Base-by-base conservation (phyloP, 1,284 basidiomycete genomes). In the Irpex rosettiformis region DNA sequence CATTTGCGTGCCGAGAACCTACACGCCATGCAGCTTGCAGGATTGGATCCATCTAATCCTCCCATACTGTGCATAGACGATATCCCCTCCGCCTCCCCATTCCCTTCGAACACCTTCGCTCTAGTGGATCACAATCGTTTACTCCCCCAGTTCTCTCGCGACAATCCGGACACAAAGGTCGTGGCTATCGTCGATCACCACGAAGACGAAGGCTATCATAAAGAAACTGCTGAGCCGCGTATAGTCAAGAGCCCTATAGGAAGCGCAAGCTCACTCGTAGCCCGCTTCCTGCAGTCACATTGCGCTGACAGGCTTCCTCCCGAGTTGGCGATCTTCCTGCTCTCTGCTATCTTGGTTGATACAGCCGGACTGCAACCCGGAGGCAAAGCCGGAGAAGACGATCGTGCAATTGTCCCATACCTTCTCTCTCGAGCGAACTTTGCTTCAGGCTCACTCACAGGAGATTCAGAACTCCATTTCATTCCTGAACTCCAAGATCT, bases 131-230 rank as follows among this genome's bases (percentile, higher is more conserved):
- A 98, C 72, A 97, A 97, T 68, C 77, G 78, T 8, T 79, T 96
- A 13, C 75, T 79, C n/a, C 68, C 81, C 0, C 67, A 69, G 3
- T 90, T 89, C 68, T 67, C 74, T 1, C 57, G 64, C 6, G 69
- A 73, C 27, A 73, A 78, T 45, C 71, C 78, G 4, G 69, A 72
- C 24, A 72, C 76, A 1, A 72, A 73, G 7, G 93, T 98, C 3
- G 77, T 84, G 1, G 86, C 89, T 2, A 79, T 98, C 55, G 75
- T 99, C n/a, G 96, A 99, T 71, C 96, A 99, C 70, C 96, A 99
- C 71, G 86, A 83, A 45, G 95, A 98, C 73, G 95, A 96, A 65
- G 80, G 81, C 0, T 74, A 80, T 2, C 84, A 96, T 70, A 69
- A 69, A 4, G 79, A 81, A 58, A 75, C 77, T 3, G 92, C 93